These are phyloP conservation scores for Chlorella sp. DNA, from an alignment of 139 green algal genomes.

Conservation along the genomic window DNA sequence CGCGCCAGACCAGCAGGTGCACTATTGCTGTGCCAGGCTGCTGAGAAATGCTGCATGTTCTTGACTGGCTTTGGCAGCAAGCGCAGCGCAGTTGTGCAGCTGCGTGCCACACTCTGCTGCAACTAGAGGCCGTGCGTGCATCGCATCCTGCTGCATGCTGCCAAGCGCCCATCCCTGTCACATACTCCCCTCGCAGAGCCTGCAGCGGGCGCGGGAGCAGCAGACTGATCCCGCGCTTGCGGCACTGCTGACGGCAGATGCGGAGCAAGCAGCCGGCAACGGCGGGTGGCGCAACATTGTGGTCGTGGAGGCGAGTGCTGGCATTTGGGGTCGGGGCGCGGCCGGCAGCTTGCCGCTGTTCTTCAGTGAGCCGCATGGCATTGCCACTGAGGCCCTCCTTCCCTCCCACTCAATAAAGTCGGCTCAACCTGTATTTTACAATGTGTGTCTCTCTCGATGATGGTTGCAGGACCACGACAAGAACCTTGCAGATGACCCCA, in stretches of 20 bases:
- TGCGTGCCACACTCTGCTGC: too few relatives aligned
- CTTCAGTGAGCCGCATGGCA: too few relatives aligned
- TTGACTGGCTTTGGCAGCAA: not conserved
- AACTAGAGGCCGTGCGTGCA: too few relatives aligned
- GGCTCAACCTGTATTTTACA: too few relatives aligned
- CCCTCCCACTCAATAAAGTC: too few relatives aligned
- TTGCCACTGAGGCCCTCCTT: too few relatives aligned
- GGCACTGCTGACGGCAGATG: slow-evolving; percentile 10
- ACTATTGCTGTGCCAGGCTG: not conserved
- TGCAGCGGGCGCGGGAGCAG: not conserved
- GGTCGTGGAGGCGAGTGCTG: slow-evolving; percentile 7
- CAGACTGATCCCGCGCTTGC: slow-evolving; percentile 18
- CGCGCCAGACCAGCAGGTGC: not conserved
- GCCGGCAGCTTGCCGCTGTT: not conserved
- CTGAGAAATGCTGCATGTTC: too few relatives aligned
- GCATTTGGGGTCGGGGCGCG: not conserved
- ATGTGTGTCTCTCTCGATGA: too few relatives aligned
- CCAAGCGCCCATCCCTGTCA: not conserved
- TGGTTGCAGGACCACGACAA: slow-evolving; percentile 43
- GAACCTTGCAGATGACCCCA: slow-evolving; percentile 44
- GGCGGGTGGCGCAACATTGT: not conserved
- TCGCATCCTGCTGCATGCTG: not conserved
- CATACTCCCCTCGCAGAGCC: not conserved
- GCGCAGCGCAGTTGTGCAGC: not conserved
- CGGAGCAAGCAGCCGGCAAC: not conserved